phyloP scores from a whole-genome alignment of 805 yeast species.

The Candida railenensis region DNA sequence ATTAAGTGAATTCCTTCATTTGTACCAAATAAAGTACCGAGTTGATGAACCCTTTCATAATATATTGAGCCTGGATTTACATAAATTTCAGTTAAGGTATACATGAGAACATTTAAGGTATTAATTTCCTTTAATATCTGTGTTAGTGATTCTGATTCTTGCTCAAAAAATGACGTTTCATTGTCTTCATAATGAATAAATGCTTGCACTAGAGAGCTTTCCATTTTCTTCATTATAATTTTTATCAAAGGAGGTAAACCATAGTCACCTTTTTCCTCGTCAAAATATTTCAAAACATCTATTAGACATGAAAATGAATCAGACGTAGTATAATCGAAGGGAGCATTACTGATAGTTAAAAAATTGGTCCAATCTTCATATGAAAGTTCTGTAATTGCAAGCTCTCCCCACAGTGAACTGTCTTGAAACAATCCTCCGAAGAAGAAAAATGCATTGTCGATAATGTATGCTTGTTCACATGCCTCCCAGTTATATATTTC shows the following conservation, averaged over 20 bases:
- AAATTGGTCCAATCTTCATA: conserved; percentile 48
- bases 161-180: conserved; percentile 35
- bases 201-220: conserved; percentile 23
- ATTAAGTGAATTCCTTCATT: conserved; percentile 43
- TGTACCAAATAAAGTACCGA: conserved; percentile 41
- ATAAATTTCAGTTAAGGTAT: conserved; percentile 55
- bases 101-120: conserved; percentile 44
- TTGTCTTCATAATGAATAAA: conserved; percentile 28
- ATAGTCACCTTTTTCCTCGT: conserved; percentile 52
- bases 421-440: conserved; percentile 54
- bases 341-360: conserved; percentile 50
- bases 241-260: conserved; percentile 39
- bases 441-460: conserved; percentile 52
- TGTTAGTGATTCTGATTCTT: conserved; percentile 33
- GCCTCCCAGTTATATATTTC: conserved; percentile 55
- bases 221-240: conserved; percentile 29
- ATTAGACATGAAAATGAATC: conserved; percentile 52
- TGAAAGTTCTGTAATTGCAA: conserved; percentile 33
- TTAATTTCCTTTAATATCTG: conserved; percentile 33
- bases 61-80: conserved; percentile 53
- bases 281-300: conserved; percentile 55
- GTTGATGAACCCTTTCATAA: conserved; percentile 40
- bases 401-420: conserved; percentile 46
- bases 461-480: conserved; percentile 41
- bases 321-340: conserved; percentile 61